Evolutionary conservation across 139 green algal species (phyloP).

Genomic region (Gonium pectorale): DNA sequence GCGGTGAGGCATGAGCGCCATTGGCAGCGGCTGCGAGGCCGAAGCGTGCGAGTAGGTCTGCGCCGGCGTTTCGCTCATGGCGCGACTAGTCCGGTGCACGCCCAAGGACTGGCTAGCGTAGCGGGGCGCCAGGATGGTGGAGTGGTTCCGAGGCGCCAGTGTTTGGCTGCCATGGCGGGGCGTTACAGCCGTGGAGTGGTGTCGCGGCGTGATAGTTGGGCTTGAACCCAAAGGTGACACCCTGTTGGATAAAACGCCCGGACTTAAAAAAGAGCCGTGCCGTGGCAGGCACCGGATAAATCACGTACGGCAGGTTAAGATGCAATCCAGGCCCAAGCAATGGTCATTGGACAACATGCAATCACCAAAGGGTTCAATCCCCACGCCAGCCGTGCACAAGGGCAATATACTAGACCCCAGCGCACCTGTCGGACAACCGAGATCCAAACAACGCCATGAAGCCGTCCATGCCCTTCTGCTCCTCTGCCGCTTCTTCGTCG

Average conservation of each 20-base stretch:
- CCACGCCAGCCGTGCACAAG: too few relatives aligned
- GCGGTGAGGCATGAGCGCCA: background rate
- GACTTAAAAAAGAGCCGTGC: too few relatives aligned
- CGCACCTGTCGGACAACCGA: constrained; percentile 30
- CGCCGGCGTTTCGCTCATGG: background rate
- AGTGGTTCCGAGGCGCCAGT: background rate
- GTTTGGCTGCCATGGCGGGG: constrained; percentile 23
- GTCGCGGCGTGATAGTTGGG: background rate
- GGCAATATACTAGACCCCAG: too few relatives aligned
- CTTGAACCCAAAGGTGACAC: constrained; percentile 35
- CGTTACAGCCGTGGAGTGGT: constrained; percentile 1
- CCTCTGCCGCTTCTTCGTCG: background rate
- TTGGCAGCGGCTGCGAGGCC: constrained; percentile 16
- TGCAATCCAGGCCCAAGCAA: too few relatives aligned
- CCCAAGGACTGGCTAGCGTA: constrained; percentile 25
- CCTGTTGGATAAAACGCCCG: background rate
- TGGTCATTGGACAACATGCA: too few relatives aligned
- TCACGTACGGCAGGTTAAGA: too few relatives aligned
- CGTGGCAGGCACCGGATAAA: too few relatives aligned
- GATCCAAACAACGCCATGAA: constrained; percentile 42
- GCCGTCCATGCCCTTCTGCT: constrained; percentile 9
- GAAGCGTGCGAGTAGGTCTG: background rate
- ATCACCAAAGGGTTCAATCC: too few relatives aligned
- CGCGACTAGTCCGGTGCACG: background rate
- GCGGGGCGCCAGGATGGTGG: constrained; percentile 6